Conservation (phyloP, 495 filamentous ascomycete genomes). For the Trichoderma reesei region DNA sequence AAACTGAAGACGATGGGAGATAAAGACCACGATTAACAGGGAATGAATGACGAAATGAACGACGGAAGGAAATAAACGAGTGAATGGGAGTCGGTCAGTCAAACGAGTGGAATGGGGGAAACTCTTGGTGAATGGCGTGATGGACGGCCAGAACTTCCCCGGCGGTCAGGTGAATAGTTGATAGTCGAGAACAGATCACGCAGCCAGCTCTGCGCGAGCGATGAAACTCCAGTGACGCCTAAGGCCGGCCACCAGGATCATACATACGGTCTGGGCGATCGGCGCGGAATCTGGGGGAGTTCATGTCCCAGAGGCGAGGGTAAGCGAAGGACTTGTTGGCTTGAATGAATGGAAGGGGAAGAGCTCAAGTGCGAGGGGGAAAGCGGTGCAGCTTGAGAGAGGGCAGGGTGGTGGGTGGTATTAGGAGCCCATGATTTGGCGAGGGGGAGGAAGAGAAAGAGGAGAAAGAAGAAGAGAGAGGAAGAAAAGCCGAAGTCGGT, state of each 20-base stretch:
- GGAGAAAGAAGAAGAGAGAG: neutral
- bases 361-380: neutral
- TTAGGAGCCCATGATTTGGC: neutral
- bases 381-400: neutral
- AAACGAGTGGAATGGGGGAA: neutral
- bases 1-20: neutral
- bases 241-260: neutral
- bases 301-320: neutral
- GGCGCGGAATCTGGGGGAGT: neutral
- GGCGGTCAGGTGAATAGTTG: neutral
- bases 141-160: neutral
- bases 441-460: neutral
- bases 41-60: conserved; percentile 1
- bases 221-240: neutral
- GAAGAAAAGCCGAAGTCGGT: neutral
- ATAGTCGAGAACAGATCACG: neutral
- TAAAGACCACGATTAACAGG: neutral
- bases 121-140: neutral
- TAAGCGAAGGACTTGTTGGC: neutral
- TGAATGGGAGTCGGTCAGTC: neutral
- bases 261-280: neutral
- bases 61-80: neutral
- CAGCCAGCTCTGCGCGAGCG: neutral
- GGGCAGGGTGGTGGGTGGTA: neutral
- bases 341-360: neutral